Base-by-base conservation (phyloP, 495 filamentous ascomycete genomes). In the Penicillium fimorum region DNA sequence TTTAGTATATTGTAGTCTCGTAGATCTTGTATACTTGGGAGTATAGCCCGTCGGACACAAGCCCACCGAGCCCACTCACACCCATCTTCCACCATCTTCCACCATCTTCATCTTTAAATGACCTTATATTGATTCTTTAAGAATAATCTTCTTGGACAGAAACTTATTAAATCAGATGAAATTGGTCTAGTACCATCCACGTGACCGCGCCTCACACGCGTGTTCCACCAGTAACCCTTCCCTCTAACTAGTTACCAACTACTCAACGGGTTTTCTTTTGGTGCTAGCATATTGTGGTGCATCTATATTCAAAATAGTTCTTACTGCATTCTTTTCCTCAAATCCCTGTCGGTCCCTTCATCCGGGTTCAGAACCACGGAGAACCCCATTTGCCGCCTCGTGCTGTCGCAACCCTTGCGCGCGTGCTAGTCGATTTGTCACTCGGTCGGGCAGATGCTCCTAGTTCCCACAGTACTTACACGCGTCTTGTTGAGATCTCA, bases 191-290 rank as follows among this genome's bases (percentile, higher is more conserved):
- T 45, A 44, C 13, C 17, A 44, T 35, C 41, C 65, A 76, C 71
- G 70, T 76, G 73, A 76, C 65, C 67, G 67, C 65, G 72, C 65
- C 57, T 62, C 61, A 61, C 46, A 76, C 73, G 73, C 71, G 73
- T 70, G 67, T 64, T 48, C 58, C 50, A 62, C 29, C 53, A 48
- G 62, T 55, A 54, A 55, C 57, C 49, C 32, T 48, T 27, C 43
- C 45, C 50, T 61, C 47, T 46, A n/a, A n/a, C n/a, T n/a, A n/a
- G n/a, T n/a, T n/a, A 60, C 53, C 43, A 44, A 41, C 41, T 43
- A 20, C 9, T 20, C 45, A 13, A 47, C 27, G 41, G 54, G 13
- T 27, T 46, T 56, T 51, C 24, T 41, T 54, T 35, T 41, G 35
- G 35, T 44, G 18, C 52, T 41, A 50, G 53, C 38, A 54, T 35